phyloP scores from a whole-genome alignment of 2,329 filamentous ascomycete genomes.

The Mycosphaerelloides madeirae region DNA sequence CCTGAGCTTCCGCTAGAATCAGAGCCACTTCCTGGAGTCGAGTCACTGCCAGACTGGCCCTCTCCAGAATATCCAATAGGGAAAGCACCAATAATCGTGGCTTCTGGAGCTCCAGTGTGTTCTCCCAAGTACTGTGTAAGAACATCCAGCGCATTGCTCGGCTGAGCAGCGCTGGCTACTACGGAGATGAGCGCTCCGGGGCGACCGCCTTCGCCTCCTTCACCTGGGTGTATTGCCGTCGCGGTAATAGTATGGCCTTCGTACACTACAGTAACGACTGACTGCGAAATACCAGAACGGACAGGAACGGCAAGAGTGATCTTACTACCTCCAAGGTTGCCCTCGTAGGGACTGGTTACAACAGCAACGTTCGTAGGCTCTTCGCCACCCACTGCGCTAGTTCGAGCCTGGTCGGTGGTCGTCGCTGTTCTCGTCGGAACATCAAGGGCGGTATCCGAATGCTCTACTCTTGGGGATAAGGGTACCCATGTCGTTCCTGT shows the following conservation, averaged over 20 bases:
- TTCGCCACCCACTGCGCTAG: not conserved
- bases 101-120: constrained; percentile 12
- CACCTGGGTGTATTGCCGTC: constrained; percentile 9
- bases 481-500: constrained; percentile 15
- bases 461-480: constrained; percentile 23
- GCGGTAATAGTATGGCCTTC: constrained; percentile 17
- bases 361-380: not conserved
- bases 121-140: constrained; percentile 12
- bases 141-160: constrained; percentile 19
- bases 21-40: not conserved
- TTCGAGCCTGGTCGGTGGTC: not conserved
- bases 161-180: constrained; percentile 11
- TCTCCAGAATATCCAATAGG: not conserved
- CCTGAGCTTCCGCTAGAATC: not conserved
- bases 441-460: constrained; percentile 18
- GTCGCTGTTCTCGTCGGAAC: constrained; percentile 14
- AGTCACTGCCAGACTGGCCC: not conserved
- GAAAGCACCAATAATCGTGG: constrained; percentile 8
- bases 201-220: constrained; percentile 1
- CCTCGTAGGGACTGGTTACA: constrained; percentile 15
- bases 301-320: constrained; percentile 18
- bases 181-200: constrained; percentile 12
- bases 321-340: constrained; percentile 15
- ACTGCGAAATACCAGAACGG: constrained; percentile 9
- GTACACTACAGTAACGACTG: constrained; percentile 19